These are phyloP conservation scores for Dryadomyces sulphureus DNA, from an alignment of 2,329 filamentous ascomycete genomes.

Conservation along the genomic window DNA sequence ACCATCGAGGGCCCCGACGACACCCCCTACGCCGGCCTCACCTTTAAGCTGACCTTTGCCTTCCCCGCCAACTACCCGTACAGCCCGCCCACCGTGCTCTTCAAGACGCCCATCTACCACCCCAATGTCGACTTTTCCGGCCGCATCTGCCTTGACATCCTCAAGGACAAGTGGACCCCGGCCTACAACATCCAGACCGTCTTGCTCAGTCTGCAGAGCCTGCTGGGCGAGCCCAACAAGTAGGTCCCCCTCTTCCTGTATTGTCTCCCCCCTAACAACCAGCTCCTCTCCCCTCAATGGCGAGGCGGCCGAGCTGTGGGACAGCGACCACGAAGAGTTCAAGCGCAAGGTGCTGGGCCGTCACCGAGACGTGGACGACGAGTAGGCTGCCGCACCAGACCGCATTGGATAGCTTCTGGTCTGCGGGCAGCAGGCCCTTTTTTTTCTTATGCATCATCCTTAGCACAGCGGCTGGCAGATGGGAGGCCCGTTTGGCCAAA, in stretches of 20 bases:
- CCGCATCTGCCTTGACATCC: slow-evolving; percentile 90
- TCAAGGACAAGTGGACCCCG: slow-evolving; percentile 98
- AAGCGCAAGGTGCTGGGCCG: slow-evolving; percentile 56
- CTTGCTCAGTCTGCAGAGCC: slow-evolving; percentile 80
- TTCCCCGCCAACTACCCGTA: slow-evolving; percentile 94
- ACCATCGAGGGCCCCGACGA: slow-evolving; percentile 85
- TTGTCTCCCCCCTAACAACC: slow-evolving; percentile 10
- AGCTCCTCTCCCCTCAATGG: slow-evolving; percentile 91
- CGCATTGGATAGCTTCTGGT: slow-evolving; percentile 5
- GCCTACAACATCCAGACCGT: slow-evolving; percentile 95
- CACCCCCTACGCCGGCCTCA: slow-evolving; percentile 79
- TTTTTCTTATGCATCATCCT: slow-evolving; percentile 3
- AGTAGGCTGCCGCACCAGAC: slow-evolving; percentile 20
- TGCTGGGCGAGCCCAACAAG: slow-evolving; percentile 98
- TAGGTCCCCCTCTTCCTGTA: slow-evolving; percentile 33
- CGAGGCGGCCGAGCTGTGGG: slow-evolving; percentile 92
- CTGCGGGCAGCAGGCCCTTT: background rate
- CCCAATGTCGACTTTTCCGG: slow-evolving; percentile 97
- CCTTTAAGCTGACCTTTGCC: slow-evolving; percentile 80
- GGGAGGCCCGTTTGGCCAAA: slow-evolving; percentile 2
- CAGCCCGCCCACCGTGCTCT: slow-evolving; percentile 76
- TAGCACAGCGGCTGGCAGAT: slow-evolving; percentile 8
- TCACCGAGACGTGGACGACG: slow-evolving; percentile 50
- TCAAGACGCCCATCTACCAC: slow-evolving; percentile 98
- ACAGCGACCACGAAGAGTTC: slow-evolving; percentile 74